Percentiles rank a stretch among this genome's conserved stretches.
Evolutionary conservation across 2,329 filamentous ascomycete species (phyloP).

Genomic region (Pseudogymnoascus verrucosus): DNA sequence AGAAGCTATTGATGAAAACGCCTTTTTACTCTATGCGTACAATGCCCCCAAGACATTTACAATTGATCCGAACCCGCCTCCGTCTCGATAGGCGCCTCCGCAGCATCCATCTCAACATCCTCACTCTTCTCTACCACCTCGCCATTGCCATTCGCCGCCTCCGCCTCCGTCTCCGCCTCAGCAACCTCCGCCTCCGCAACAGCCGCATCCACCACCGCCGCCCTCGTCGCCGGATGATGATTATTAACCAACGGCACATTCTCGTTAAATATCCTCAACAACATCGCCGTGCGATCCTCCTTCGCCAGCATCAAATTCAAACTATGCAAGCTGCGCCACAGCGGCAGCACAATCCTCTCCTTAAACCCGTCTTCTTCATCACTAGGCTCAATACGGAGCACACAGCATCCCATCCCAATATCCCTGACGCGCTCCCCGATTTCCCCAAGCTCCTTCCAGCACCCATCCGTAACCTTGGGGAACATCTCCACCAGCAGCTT

Average conservation of each 20-base stretch:
- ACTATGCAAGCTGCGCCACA: constrained; percentile 89
- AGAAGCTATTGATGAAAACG: constrained; percentile 7
- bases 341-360: constrained; percentile 79
- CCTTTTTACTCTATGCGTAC: constrained; percentile 6
- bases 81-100: neutral
- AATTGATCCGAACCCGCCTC: neutral
- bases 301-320: constrained; percentile 98
- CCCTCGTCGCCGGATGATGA: constrained; percentile 24
- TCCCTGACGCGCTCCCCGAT: constrained; percentile 76
- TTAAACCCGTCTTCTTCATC: constrained; percentile 52
- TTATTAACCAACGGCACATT: constrained; percentile 69
- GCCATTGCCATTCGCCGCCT: neutral
- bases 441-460: constrained; percentile 71
- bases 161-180: constrained; percentile 9
- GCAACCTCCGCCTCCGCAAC: constrained; percentile 13
- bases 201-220: constrained; percentile 4
- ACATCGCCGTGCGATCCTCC: constrained; percentile 88
- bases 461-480: constrained; percentile 70
- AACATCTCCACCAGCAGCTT: constrained; percentile 94
- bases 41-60: constrained; percentile 1
- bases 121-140: neutral
- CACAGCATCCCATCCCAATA: constrained; percentile 84
- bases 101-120: constrained; percentile 9
- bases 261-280: constrained; percentile 86
- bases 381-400: constrained; percentile 73